These are phyloP conservation scores for Teunomyces cretensis DNA, from an alignment of 805 yeast species.

Conservation along the genomic window DNA sequence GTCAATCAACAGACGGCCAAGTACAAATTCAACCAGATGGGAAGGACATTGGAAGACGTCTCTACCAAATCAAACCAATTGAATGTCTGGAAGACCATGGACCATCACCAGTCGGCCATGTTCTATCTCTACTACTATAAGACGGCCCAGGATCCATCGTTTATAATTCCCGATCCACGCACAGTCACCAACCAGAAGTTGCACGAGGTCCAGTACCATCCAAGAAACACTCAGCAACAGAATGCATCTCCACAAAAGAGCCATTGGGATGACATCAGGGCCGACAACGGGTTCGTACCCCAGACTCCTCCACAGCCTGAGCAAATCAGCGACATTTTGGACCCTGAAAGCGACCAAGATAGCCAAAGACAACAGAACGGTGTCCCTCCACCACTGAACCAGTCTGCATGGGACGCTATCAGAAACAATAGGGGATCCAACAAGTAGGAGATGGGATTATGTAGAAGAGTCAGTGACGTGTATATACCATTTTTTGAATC, in stretches of 20 bases:
- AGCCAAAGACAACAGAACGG: background rate
- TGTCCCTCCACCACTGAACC: background rate
- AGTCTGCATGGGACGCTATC: constrained; percentile 23
- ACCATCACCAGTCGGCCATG: constrained; percentile 33
- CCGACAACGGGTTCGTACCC: constrained; percentile 27
- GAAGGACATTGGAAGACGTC: constrained; percentile 14
- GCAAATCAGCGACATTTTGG: background rate
- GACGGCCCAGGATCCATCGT: constrained; percentile 19
- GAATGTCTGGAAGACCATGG: constrained; percentile 38
- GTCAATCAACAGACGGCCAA: constrained; percentile 25
- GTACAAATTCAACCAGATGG: constrained; percentile 21
- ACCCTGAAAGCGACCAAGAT: background rate
- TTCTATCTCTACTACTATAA: constrained; percentile 28
- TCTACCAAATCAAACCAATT: constrained; percentile 15
- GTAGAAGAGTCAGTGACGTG: background rate
- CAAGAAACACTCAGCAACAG: constrained; percentile 1
- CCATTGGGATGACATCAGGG: constrained; percentile 38
- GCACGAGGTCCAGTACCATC: constrained; percentile 28
- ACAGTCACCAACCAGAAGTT: constrained; percentile 22
- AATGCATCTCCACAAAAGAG: constrained; percentile 8
- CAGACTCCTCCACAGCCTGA: background rate
- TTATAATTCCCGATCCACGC: constrained; percentile 24
- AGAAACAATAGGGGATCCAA: constrained; percentile 2
- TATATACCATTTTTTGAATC: background rate
- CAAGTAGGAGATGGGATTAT: background rate